Evolutionary conservation across 2,329 filamentous ascomycete species (phyloP).

Genomic region (Ophiocordyceps australis): DNA sequence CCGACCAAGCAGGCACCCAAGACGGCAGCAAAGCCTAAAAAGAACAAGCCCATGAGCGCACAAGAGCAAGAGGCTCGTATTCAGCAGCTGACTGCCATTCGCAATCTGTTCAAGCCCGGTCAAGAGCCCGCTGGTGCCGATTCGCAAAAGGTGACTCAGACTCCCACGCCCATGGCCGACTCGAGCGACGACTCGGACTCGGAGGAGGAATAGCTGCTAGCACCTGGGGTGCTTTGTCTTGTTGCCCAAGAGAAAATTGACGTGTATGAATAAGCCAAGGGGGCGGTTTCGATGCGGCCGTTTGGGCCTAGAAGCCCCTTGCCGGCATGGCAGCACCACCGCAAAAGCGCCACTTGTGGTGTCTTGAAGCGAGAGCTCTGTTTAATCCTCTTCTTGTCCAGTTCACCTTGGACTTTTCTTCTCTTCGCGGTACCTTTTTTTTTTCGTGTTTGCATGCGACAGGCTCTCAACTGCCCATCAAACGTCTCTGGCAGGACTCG

Average conservation of each 20-base stretch:
- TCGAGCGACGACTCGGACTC: slow-evolving; percentile 27
- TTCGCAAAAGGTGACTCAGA: slow-evolving; percentile 7
- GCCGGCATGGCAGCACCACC: too few species aligned
- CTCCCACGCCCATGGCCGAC: slow-evolving; percentile 12
- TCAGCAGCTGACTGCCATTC: slow-evolving; percentile 35
- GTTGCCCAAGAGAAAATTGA: not conserved
- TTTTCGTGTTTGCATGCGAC: not conserved
- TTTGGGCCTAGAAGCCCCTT: not conserved
- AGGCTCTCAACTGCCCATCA: too few species aligned
- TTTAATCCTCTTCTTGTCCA: too few species aligned
- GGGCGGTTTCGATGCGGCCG: not conserved
- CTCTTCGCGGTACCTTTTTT: not conserved
- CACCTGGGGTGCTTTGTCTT: too few species aligned
- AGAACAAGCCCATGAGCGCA: slow-evolving; percentile 62
- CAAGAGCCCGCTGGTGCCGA: slow-evolving; percentile 14
- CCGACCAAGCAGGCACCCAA: slow-evolving; percentile 12
- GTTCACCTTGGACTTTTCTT: too few species aligned
- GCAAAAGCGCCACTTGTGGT: too few species aligned
- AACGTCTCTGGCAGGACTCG: too few species aligned
- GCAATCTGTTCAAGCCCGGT: slow-evolving; percentile 20
- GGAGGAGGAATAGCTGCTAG: slow-evolving; percentile 25
- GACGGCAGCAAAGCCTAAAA: slow-evolving; percentile 35
- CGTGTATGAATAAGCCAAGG: slow-evolving; percentile 3
- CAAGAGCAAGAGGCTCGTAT: slow-evolving; percentile 50
- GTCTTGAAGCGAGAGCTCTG: too few species aligned